A percentile compares a stretch with the other conserved stretches of the same genome.
These are phyloP conservation scores for Posidonia australis DNA, from an alignment of 106 monocot genomes.

Conservation along the genomic window DNA sequence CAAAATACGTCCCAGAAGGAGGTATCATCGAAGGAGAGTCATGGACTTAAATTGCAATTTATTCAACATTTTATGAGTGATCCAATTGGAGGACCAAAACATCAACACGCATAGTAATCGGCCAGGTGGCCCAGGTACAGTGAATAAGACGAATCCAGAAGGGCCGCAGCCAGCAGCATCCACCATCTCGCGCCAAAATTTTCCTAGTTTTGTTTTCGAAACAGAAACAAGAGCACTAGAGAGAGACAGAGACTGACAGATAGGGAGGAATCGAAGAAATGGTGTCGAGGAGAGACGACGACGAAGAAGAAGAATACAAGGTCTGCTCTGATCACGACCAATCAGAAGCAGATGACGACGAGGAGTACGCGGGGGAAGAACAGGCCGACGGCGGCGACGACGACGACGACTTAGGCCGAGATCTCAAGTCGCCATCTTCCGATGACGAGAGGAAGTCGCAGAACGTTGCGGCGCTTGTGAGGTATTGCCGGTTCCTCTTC, in stretches of 20 bases:
- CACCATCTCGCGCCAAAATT: no score
- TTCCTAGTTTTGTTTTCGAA: no score
- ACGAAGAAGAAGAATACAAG: constrained; percentile 7
- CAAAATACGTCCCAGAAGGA: no score
- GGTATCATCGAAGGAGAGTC: no score
- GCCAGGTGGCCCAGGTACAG: no score
- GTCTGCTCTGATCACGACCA: constrained; percentile 4
- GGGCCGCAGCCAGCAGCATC: no score
- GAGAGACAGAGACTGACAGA: background rate
- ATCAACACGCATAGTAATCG: no score
- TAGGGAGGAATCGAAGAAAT: background rate
- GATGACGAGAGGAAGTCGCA: constrained; percentile 24
- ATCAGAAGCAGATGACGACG: constrained; percentile 6
- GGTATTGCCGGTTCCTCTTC: background rate
- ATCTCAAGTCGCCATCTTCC: background rate
- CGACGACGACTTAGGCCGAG: background rate
- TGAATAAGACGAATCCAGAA: no score
- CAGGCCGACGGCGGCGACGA: background rate
- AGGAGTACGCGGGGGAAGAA: background rate
- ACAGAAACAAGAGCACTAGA: no score
- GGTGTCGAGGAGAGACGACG: background rate
- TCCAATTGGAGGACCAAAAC: no score
- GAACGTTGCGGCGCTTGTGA: constrained; percentile 25
- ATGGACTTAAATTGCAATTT: no score
- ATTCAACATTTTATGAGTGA: no score